phyloP scores from a whole-genome alignment of 2,329 filamentous ascomycete species.

The Botrytis paeoniae region DNA sequence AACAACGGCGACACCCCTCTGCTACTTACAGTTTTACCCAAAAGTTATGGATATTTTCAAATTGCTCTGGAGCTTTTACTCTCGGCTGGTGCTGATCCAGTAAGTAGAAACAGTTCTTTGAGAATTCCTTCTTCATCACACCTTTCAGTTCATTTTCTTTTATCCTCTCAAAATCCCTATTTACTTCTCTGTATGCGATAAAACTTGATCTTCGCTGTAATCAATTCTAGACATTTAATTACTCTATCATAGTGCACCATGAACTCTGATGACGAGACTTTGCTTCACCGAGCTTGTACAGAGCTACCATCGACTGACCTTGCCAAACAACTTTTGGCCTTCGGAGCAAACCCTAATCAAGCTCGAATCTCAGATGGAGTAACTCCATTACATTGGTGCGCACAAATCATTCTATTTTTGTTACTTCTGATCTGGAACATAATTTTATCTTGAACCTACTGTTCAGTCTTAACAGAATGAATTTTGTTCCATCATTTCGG shows the following conservation, averaged over 20 bases:
- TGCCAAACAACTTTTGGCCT: background rate
- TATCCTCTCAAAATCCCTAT: background rate
- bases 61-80: background rate
- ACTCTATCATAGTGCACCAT: background rate
- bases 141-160: background rate
- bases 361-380: background rate
- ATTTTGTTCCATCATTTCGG: background rate
- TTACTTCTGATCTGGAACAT: too few species aligned
- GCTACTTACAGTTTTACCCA: background rate
- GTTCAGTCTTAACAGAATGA: background rate
- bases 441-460: background rate
- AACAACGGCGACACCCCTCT: constrained; percentile 26
- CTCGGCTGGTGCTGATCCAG: constrained; percentile 15
- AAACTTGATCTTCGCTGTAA: background rate
- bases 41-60: background rate
- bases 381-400: constrained; percentile 3
- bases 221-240: background rate
- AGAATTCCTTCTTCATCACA: background rate
- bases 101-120: background rate
- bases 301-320: background rate
- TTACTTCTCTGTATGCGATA: background rate
- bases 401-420: background rate
- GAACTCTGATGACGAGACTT: background rate
- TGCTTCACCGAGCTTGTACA: constrained; percentile 6
- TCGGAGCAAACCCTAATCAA: constrained; percentile 6